Base-by-base conservation (phyloP, 805 yeast genomes). In the Suhomyces sp. region DNA sequence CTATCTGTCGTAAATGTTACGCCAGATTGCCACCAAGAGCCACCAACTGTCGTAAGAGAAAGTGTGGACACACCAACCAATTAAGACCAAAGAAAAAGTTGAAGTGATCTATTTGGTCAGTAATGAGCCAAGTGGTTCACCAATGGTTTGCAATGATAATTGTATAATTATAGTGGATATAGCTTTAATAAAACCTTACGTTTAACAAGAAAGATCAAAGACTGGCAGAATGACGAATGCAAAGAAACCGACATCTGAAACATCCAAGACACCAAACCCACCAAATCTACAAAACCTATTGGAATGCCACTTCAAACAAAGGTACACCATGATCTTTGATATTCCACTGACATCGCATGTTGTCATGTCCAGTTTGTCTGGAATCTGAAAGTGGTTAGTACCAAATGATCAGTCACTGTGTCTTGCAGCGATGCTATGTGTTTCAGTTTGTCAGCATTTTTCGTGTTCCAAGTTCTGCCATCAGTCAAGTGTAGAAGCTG, bases 21-120 rank as follows among this genome's bases (percentile, higher is more conserved):
- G 97, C 99, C 72, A 94, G 99, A 87, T 92, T 94, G 77, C 99
- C 99, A 76, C 97, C 99, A 82, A 96, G 98, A 89, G 99, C 99
- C 72, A 94, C 98, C 82, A 94, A 94, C 97, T 94, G 99, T 88
- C 91, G 99, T 86, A 94, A 94, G 98, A 91, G 97, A 90, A 94
- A 94, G 88, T 94, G 99, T 84, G 99, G 99, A 76, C 99, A 94
- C 96, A 85, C 97, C 79, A 94, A 94, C 87, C 99, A 94, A 86
- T 90, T 94, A 82, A 91, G 99, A 86, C 98, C 98, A 83, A 94
- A 93, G 96, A 93, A 93, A 96, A 93, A 93, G 92, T 86, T 90
- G 79, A 91, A 92, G 86, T 92, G 82, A 81, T 77, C 81, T 74
- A 70, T 73, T 38, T 38, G 24, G 24, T 38, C 42, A 38, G 24